Evolutionary conservation across 768 basidiomycete genomes (phyloP), one percentile per base, ranked within the genome.

Genomic region (Plicaturopsis crispa): DNA sequence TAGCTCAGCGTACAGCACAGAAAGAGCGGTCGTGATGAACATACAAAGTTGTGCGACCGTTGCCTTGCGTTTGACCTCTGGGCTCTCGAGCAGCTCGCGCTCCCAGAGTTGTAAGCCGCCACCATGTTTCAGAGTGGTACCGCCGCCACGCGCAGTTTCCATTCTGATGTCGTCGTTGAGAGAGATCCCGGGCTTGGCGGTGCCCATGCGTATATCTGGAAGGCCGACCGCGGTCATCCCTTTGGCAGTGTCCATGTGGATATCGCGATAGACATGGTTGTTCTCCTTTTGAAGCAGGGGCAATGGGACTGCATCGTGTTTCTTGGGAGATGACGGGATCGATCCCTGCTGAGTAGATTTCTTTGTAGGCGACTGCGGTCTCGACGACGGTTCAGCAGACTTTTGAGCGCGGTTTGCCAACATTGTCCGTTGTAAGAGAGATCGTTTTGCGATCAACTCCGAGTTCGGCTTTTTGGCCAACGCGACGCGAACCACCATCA

Each of bases 31-130:
- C 26, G 26, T 8, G 14, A 14, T 28, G 10, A 28, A 69, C 82
- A 52, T 55, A 93, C 92, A 99, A 33, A 99, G 77, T 55, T 99
- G 96, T 14, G 93, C 92, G 7, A 99, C 90, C 2, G 93, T 97
- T 2, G 94, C 86, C 59, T 99, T 98, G 39, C 96, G 76, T 59
- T 78, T 89, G 38, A 97, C 84, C 58, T 98, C 96, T 11, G 80
- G 58, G 43, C 78, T 91, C 26, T 87, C 82, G 32, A 96, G 54
- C 24, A 96, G 66, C 48, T 90, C 83, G 46, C 72, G 74, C 62
- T 99, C 92, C 90, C 91, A 91, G 14, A 80, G 59, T 56, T 87
- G 68, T 35, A 80, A 66, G 6, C 70, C 73, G 11, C 65, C 69
- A 1, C 52, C 46, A 32, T 69, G 66, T 49, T 73, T 77, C 38